Conservation (phyloP, 139 green algal species). For the Haematococcus lacustris region DNA sequence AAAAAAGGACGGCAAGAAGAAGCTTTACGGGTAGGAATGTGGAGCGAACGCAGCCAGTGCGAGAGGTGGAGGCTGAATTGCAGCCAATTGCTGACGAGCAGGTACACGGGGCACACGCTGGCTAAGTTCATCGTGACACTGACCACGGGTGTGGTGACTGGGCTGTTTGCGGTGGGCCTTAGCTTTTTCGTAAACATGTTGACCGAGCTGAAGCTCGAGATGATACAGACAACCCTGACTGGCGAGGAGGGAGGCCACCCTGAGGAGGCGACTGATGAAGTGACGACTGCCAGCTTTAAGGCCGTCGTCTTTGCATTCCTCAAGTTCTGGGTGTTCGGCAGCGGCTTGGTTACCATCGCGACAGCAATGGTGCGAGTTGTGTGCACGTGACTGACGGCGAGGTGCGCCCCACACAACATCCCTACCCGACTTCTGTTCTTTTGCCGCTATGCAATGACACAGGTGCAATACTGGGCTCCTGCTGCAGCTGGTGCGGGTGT, state of each 20-base stretch:
- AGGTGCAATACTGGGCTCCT: constrained; percentile 73
- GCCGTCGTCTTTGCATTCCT: constrained; percentile 10
- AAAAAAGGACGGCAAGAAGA: constrained; percentile 39
- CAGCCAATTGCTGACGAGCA: constrained; percentile 12
- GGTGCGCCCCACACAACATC: too few relatives aligned
- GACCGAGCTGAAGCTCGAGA: constrained; percentile 30
- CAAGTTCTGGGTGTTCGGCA: constrained; percentile 33
- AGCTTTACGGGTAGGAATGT: constrained; percentile 49
- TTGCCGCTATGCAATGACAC: background rate
- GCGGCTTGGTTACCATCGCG: constrained; percentile 23
- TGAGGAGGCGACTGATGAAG: background rate
- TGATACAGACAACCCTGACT: constrained; percentile 24
- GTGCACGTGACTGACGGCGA: background rate
- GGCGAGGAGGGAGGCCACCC: background rate
- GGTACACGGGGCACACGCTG: constrained; percentile 67
- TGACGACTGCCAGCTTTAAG: background rate
- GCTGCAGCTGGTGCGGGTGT: constrained; percentile 72
- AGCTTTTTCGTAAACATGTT: constrained; percentile 20
- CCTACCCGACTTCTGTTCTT: background rate
- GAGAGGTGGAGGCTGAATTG: background rate
- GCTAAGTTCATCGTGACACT: constrained; percentile 64
- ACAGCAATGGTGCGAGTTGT: constrained; percentile 24
- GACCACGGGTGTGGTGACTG: constrained; percentile 57
- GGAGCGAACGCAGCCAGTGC: background rate
- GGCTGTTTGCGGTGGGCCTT: constrained; percentile 43